Evolutionary conservation across 176 grass and related monocot genomes (phyloP).

Genomic region (Panicum miliaceum): DNA sequence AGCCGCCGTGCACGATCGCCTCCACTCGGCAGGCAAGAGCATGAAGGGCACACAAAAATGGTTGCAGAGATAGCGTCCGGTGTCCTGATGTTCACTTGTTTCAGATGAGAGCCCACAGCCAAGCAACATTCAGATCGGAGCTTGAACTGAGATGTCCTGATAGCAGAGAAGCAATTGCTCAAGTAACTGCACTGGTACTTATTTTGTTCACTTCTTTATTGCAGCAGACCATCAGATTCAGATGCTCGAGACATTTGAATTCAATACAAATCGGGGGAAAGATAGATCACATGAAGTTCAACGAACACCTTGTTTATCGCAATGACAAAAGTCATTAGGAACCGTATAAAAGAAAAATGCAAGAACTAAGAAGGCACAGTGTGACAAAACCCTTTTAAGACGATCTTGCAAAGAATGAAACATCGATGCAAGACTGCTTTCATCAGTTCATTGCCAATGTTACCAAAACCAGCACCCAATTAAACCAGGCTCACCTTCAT

Average conservation of each 20-base stretch:
- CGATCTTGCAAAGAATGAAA: background rate
- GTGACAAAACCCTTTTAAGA: background rate
- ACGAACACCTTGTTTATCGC: slow-evolving; percentile 7
- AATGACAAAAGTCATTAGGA: background rate
- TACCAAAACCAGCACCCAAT: slow-evolving; percentile 39
- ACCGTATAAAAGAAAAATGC: background rate
- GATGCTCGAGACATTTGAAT: background rate
- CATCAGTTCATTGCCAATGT: slow-evolving; percentile 40
- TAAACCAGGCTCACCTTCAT: slow-evolving; percentile 47
- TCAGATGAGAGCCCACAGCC: slow-evolving; percentile 26
- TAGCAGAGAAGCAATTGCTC: background rate
- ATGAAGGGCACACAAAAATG: background rate
- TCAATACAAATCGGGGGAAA: background rate
- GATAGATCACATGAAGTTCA: background rate
- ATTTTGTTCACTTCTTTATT: background rate
- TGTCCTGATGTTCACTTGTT: slow-evolving; percentile 11
- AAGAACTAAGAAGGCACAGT: background rate
- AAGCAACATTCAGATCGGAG: background rate
- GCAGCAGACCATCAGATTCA: background rate
- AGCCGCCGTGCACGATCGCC: slow-evolving; percentile 13
- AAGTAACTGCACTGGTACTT: background rate
- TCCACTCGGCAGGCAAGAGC: background rate
- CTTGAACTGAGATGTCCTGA: background rate
- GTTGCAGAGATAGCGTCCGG: background rate
- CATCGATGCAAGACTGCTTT: slow-evolving; percentile 9